Evolutionary conservation across 305 asterid genomes (phyloP), one percentile per base, ranked within the genome.

Genomic region (Fraxinus sp.): DNA sequence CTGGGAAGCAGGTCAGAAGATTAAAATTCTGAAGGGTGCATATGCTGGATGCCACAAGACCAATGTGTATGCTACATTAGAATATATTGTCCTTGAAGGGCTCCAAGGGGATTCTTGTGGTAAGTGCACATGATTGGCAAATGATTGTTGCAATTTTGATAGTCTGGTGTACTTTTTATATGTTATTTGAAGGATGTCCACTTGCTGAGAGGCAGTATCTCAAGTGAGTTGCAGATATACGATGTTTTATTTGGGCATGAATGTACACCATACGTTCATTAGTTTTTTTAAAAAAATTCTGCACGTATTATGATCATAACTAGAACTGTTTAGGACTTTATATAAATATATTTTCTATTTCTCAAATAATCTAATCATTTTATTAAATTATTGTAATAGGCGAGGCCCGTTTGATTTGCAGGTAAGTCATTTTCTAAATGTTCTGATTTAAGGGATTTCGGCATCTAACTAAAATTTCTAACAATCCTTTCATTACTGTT

Each of bases 11-110:
- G 98, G 97, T 43, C 92, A 91, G 87, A 88, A 85, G 64, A 86
- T 94, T 66, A 94, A 94, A 85, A 83, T 94, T 82, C 77, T 90
- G 16, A 92, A 85, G 86, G 97, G 97, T 80, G 97, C 97, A 46
- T 94, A 87, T 59, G 8, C 89, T 6, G 95, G 97, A 57, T 85
- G 81, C 78, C 93, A 89, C 75, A 89, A 80, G 6, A 52, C 49
- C 74, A 87, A 92, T 71, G 80, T 84, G 32, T 94, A 71, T 85
- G 97, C 94, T 28, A 93, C 93, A 16, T 84, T 94, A 80, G 94
- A 94, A 86, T 90, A 80, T 81, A 87, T 94, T 37, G 79, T 93
- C 85, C 86, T 93, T 82, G 95, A 91, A 88, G 94, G 96, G 82
- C 87, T 84, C 62, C 83, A 55, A 33, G 98, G 93, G 77, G 97